phyloP scores from a whole-genome alignment of 1,139 yeast species.

The Waltiozyma sp. region DNA sequence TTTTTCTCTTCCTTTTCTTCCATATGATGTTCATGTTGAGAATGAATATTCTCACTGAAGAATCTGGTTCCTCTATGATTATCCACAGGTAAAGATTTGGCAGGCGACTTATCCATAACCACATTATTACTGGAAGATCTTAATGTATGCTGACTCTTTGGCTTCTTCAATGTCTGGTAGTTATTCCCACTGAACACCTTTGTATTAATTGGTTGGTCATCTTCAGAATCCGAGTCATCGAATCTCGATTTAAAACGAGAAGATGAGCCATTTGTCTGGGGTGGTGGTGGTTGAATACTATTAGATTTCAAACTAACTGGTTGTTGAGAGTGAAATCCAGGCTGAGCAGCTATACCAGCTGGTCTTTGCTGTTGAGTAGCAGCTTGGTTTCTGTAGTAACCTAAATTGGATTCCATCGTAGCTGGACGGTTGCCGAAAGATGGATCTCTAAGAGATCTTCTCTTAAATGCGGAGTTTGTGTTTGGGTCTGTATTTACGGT shows the following conservation, averaged over 20 bases:
- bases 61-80: constrained; percentile 15
- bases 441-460: constrained; percentile 25
- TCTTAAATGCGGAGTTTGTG: constrained; percentile 25
- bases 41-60: constrained; percentile 15
- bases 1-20: constrained; percentile 32
- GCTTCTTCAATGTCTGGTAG: constrained; percentile 13
- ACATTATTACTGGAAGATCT: constrained; percentile 17
- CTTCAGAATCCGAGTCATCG: constrained; percentile 50
- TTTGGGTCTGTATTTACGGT: constrained; percentile 20
- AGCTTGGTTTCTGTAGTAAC: constrained; percentile 16
- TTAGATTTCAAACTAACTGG: background rate
- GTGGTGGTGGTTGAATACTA: background rate
- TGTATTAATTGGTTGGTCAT: constrained; percentile 19
- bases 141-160: constrained; percentile 12
- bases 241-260: constrained; percentile 36
- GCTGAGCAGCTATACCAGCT: background rate
- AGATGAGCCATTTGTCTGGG: constrained; percentile 10
- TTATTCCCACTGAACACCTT: constrained; percentile 12
- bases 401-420: constrained; percentile 13
- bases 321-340: background rate
- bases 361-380: constrained; percentile 5
- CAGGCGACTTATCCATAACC: constrained; percentile 13
- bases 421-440: constrained; percentile 8
- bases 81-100: constrained; percentile 6
- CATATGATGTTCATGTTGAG: constrained; percentile 11